Base-by-base conservation (phyloP, 2,329 filamentous ascomycete species). In the Penicillium sp. region DNA sequence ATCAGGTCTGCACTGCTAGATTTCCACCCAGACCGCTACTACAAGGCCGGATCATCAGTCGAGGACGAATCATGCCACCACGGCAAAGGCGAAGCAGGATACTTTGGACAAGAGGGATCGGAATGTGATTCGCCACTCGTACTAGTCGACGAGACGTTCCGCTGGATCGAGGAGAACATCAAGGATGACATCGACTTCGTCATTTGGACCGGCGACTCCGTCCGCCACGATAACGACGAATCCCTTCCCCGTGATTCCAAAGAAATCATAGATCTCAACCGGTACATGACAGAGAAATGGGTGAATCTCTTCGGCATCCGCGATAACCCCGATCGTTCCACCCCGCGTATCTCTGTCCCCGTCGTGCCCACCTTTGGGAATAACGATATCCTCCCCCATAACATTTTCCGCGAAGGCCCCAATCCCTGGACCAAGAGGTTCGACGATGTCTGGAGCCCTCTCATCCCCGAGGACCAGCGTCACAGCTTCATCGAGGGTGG, bases 311-410 rank as follows among this genome's bases (percentile, higher is more conserved):
- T 97, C 68, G 81, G 51, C 1, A 43, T 82, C 19, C 78, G 80
- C 48, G 65, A 75, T 33, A 78, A 82, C 9, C 37, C 37, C 14
- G 44, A 44, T 60, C 72, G 79, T 54, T 71, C 79, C 73, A 33
- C 69, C 77, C 57, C 79, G 79, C n/a, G 85, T 53, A 82, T 92
- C 54, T 74, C 81, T 11, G 83, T 97, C 3, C 93, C 94, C 3
- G 85, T 97, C 26, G 81, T 99, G 18, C 92, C 94, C 0, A 97
- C 88, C 0, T 87, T 97, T 63, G 94, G 94, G 56, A 99, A 99
- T 77, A 99, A 99, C 74, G 94, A 99, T 68, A 92, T 99, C 54
- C 85, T 97, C 56, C 94, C 94, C 1, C 94, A 99, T 77, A 99
- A 99, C 67, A 95, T 97, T 68, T 87, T 99, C 71, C 79, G 86